Conservation (phyloP, 208 protist species). For the Leishmania guyanensis region DNA sequence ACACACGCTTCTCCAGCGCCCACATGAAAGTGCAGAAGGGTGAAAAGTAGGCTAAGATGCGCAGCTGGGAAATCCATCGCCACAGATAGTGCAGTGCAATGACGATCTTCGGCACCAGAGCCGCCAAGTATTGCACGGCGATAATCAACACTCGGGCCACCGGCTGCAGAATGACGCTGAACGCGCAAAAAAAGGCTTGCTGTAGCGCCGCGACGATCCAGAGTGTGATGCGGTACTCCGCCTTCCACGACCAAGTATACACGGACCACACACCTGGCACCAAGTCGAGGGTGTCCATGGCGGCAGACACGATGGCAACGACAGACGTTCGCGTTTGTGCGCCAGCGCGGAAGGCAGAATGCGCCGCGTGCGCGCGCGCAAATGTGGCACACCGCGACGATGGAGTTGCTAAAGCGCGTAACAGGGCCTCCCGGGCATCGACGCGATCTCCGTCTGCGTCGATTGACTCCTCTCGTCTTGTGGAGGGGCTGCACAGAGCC, state of each 20-base stretch:
- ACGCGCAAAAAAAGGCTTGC: neutral
- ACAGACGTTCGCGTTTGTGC: conserved; percentile 25
- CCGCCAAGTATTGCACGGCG: neutral
- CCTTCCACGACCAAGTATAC: conserved; percentile 43
- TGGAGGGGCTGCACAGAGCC: conserved; percentile 9
- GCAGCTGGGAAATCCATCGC: neutral
- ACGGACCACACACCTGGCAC: conserved; percentile 65
- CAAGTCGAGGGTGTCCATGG: conserved; percentile 55
- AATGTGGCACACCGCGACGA: conserved; percentile 7
- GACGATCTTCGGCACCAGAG: neutral
- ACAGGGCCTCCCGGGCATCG: neutral
- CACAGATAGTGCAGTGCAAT: neutral
- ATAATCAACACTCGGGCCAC: neutral
- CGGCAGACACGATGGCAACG: conserved; percentile 22
- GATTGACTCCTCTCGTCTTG: neutral
- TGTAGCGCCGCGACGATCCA: conserved; percentile 18
- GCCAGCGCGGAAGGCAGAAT: conserved; percentile 40
- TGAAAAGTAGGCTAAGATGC: conserved; percentile 5
- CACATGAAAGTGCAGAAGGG: conserved; percentile 10
- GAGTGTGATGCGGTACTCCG: conserved; percentile 49
- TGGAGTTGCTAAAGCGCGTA: neutral
- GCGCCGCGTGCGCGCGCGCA: conserved; percentile 2
- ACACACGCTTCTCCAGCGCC: conserved; percentile 25
- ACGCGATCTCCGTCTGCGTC: neutral
- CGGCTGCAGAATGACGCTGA: conserved; percentile 7